Evolutionary conservation across 169 alveolate species (phyloP), one percentile per base, ranked within the genome.

Genomic region (Besnoitia besnoiti): DNA sequence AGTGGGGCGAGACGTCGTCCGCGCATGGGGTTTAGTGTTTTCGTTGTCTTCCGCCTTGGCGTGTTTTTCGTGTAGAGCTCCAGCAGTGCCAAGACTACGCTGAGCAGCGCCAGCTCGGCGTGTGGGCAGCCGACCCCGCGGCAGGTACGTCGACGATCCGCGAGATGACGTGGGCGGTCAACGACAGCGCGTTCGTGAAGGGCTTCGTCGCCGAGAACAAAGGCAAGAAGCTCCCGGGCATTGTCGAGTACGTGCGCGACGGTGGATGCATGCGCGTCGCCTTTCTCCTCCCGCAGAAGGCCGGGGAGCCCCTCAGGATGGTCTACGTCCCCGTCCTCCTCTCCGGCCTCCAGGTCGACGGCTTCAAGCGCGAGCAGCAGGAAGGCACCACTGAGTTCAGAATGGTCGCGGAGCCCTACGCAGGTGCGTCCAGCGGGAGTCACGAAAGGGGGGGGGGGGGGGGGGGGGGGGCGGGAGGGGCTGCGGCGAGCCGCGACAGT

Each of bases 241-340:
- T 91, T 2, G 87, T 91, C 44, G 94, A 91, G 33, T 85, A 85
- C 42, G 87, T 91, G 37, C 82, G 91, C 27, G 91, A 91, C 87
- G 94, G 94, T 19, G 87, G 91, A 27, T 27, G n/a, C 85, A 8
- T 55, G 62, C 76, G 91, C 35, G 77, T 82, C 35, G 39, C 85
- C 79, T 47, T 80, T 35, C 75, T 35, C 42, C 61, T 61, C 59
- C 49, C 82, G 40, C 61, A 55, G 59, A 37, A 87, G 85, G 24
- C 37, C 30, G 35, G 39, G 42, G 80, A n/a, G 35, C 85, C 91
- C 39, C 77, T 30, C 3, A 24, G 8, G 14, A 10, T 33, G 44
- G 59, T 80, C 30, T 91, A 91, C 50, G 21, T 40, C 67, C 47
- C 94, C 44, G 42, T 91, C 76, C 59, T 76, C 47, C 79, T 91